Base-by-base conservation (phyloP, 805 yeast species). In the Brettanomyces nanus region DNA sequence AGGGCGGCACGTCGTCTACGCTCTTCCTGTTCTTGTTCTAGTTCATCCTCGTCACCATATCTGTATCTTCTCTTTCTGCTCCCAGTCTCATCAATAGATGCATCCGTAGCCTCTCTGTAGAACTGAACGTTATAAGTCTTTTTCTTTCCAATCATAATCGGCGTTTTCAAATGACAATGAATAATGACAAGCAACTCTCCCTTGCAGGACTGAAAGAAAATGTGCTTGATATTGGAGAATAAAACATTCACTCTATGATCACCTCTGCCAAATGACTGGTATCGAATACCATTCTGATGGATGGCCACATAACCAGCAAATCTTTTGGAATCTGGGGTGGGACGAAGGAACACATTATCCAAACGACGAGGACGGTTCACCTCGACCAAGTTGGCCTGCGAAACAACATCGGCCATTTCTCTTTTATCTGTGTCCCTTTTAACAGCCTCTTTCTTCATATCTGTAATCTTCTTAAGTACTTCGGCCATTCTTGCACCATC, bases 1-100 rank as follows among this genome's bases (percentile, higher is more conserved):
- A 92, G 73, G 28, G 85, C 75, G 19, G 85, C 83, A 52, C 95
- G 84, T 63, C 96, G 75, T 61, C 90, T 74, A 66, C 97, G 80
- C 65, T 92, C 98, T 61, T 92, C 97, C 63, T 90, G 97, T 65
- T 92, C 98, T 62, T 90, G 97, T 62, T 92, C 97, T 46, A 92
- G 69, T 64, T 92, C 98, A 61, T 92, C 98, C 61, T 92, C 98
- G 59, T 92, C 98, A 33, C 98, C 98, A 57, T 92, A 92, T 48
- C 80, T 69, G 60, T 80, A 81, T 47, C 73, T 75, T 61, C 97
- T 78, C 65, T 85, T 81, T 45, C 95, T 80, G 43, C 86, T 89
- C 46, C 97, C 95, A 15, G 98, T 92, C 63, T 92, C 98, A 62
- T 92, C 98, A 52, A 87, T 87, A 3, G 95, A 79, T 71, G 87